Conservation (phyloP, 257 asterid species). For the Datura wrightii region DNA sequence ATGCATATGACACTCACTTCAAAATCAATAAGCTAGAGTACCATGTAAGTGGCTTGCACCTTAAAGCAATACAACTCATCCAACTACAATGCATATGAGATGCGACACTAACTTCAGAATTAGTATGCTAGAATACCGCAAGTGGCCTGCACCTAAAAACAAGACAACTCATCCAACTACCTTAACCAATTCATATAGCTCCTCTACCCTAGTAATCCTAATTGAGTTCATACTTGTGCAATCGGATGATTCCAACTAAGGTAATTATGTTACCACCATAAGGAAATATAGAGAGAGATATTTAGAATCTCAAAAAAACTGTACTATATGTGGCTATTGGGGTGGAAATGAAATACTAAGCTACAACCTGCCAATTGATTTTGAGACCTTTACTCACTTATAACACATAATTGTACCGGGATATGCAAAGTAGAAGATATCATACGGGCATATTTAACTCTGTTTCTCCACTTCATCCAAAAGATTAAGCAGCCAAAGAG, state of each 20-base stretch:
- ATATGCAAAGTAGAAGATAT: background rate
- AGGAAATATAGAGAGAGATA: background rate
- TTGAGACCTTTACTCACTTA: background rate
- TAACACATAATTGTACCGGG: slow-evolving; percentile 1
- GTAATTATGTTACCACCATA: background rate
- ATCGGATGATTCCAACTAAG: background rate
- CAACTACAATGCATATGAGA: background rate
- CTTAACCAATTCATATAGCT: slow-evolving; percentile 16
- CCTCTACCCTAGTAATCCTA: slow-evolving; percentile 9
- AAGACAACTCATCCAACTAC: slow-evolving; percentile 15
- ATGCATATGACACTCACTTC: background rate
- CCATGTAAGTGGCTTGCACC: background rate
- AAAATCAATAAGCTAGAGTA: slow-evolving; percentile 14
- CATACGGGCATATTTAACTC: slow-evolving; percentile 15
- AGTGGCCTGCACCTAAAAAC: background rate
- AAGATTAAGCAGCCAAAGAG: slow-evolving; percentile 20
- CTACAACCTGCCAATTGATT: slow-evolving; percentile 3
- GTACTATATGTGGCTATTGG: background rate
- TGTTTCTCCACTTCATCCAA: slow-evolving; percentile 19
- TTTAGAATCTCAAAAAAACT: background rate
- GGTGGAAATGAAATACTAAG: slow-evolving; percentile 19
- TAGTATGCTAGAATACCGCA: background rate
- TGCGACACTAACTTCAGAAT: background rate
- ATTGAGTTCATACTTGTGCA: slow-evolving; percentile 13
- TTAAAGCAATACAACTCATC: background rate